These are phyloP conservation scores for Sporothrix phasma DNA, from an alignment of 2,329 filamentous ascomycete genomes.

Conservation along the genomic window DNA sequence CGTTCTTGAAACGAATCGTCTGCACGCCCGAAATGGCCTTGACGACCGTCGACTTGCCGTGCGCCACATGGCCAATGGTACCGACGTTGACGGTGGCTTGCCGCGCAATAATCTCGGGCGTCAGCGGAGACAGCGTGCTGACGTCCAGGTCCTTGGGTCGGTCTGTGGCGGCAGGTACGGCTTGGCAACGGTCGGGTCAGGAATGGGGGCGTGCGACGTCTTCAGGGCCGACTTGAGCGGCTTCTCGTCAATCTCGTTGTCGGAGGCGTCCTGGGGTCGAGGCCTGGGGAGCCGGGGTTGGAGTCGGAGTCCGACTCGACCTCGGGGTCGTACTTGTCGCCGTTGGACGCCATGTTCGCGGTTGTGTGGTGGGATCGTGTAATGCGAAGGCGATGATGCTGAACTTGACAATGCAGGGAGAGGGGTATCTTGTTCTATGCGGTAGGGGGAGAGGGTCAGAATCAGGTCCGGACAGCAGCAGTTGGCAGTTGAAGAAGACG, in stretches of 20 bases:
- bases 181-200: slow-evolving; percentile 46
- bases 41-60: slow-evolving; percentile 97
- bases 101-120: slow-evolving; percentile 91
- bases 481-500: background rate
- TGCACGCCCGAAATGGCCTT: slow-evolving; percentile 99
- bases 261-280: slow-evolving; percentile 48
- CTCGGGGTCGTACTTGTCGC: slow-evolving; percentile 48
- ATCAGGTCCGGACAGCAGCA: background rate
- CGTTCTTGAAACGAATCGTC: slow-evolving; percentile 99
- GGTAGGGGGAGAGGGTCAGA: background rate
- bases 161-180: slow-evolving; percentile 71
- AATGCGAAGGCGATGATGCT: background rate
- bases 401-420: background rate
- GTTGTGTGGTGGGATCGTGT: slow-evolving; percentile 21
- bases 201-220: slow-evolving; percentile 43
- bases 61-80: slow-evolving; percentile 95
- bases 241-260: slow-evolving; percentile 53
- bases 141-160: slow-evolving; percentile 81
- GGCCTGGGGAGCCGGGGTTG: slow-evolving; percentile 49
- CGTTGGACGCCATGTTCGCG: slow-evolving; percentile 43
- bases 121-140: slow-evolving; percentile 68
- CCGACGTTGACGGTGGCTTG: slow-evolving; percentile 99
- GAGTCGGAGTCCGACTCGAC: slow-evolving; percentile 57
- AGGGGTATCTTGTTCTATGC: background rate
- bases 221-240: slow-evolving; percentile 79